Conservation (phyloP, 257 asterid genomes). For the Solanum microdontum region DNA sequence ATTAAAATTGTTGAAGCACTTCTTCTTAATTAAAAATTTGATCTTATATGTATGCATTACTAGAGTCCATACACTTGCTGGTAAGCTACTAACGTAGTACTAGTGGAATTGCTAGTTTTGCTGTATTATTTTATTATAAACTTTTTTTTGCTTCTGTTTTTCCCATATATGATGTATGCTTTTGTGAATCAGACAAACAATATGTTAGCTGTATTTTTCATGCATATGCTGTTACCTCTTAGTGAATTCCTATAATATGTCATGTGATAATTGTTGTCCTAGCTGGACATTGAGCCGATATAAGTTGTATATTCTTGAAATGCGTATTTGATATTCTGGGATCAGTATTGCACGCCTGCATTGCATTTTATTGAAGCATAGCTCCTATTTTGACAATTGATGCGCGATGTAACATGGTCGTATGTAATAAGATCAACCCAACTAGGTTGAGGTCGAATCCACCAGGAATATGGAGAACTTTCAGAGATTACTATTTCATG, state of each 20-base stretch:
- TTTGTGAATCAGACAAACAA: slow-evolving; percentile 1
- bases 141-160: neutral
- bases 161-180: neutral
- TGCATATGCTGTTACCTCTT: neutral
- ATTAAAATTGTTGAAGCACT: neutral
- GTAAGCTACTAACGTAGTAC: neutral
- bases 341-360: neutral
- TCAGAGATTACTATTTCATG: neutral
- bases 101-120: neutral
- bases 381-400: neutral
- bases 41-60: neutral
- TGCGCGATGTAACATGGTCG: neutral
- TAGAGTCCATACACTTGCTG: neutral
- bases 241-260: neutral
- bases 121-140: neutral
- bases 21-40: neutral
- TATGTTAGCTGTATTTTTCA: neutral
- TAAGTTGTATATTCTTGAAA: neutral
- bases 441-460: neutral
- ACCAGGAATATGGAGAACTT: neutral
- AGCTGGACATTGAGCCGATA: neutral
- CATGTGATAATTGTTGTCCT: neutral
- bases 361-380: neutral
- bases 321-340: neutral
- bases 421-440: neutral